Conservation (phyloP, 2,329 filamentous ascomycete genomes). For the Podosphaera leucotricha region DNA sequence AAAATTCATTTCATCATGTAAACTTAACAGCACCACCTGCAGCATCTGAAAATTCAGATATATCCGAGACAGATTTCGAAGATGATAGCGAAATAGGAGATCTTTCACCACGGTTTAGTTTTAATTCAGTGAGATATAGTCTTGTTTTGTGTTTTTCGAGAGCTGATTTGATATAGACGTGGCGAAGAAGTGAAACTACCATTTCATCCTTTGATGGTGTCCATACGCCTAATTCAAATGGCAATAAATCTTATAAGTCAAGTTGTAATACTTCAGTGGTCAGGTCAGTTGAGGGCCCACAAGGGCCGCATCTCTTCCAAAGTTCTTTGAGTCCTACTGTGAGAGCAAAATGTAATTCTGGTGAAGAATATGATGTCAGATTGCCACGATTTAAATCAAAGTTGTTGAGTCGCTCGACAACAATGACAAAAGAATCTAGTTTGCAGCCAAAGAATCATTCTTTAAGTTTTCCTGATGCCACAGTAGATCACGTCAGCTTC, state of each 20-base stretch:
- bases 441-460: background rate
- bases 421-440: background rate
- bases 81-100: constrained; percentile 31
- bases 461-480: background rate
- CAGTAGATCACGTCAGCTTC: constrained; percentile 27
- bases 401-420: constrained; percentile 17
- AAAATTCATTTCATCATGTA: background rate
- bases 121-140: constrained; percentile 40
- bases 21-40: background rate
- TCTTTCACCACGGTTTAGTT: constrained; percentile 40
- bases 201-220: constrained; percentile 71
- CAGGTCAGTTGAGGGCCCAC: constrained; percentile 54
- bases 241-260: constrained; percentile 32
- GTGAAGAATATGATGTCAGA: constrained; percentile 30
- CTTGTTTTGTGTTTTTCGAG: constrained; percentile 3
- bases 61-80: constrained; percentile 51
- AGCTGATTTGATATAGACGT: constrained; percentile 24
- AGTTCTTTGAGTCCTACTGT: constrained; percentile 35
- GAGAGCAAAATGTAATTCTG: constrained; percentile 28
- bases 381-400: constrained; percentile 54
- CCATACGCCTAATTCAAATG: constrained; percentile 46
- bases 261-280: constrained; percentile 30
- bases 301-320: constrained; percentile 70
- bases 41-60: background rate
- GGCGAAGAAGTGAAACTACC: constrained; percentile 59